Percentiles rank a stretch among this genome's conserved stretches.
These are phyloP conservation scores for Rhytidiadelphus loreus DNA, from an alignment of 225 moss, liverwort and hornwort genomes.

Conservation along the genomic window DNA sequence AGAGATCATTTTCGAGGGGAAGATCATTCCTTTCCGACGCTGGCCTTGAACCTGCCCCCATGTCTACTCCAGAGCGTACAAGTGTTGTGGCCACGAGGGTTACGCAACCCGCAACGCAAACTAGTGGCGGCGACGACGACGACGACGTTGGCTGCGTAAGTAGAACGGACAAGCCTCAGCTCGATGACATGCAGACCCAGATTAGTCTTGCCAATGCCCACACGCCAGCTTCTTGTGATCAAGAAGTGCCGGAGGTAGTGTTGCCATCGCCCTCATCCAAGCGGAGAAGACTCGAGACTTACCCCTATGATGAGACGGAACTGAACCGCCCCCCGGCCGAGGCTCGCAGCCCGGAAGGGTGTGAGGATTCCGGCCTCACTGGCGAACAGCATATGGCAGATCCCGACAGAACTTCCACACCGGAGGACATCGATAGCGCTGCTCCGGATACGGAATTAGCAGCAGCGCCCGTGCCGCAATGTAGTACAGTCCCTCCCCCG, in stretches of 20 bases:
- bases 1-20: conserved; percentile 10
- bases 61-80: conserved; percentile 20
- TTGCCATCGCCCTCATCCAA: conserved; percentile 2
- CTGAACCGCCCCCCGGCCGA: neutral
- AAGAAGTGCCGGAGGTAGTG: conserved; percentile 22
- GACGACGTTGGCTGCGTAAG: neutral
- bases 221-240: conserved; percentile 21
- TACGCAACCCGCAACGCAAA: neutral
- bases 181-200: conserved; percentile 47
- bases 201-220: neutral
- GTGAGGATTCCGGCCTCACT: conserved; percentile 31
- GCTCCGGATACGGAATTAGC: neutral
- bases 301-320: neutral
- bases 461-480: neutral
- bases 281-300: conserved; percentile 3
- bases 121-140: neutral
- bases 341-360: conserved; percentile 4
- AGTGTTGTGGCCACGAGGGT: neutral
- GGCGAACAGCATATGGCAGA: conserved; percentile 46
- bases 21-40: neutral
- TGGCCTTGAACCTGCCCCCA: neutral
- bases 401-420: conserved; percentile 21
- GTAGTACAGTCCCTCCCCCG: neutral
- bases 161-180: neutral
- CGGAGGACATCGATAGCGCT: conserved; percentile 27